Evolutionary conservation across 2,329 filamentous ascomycete genomes (phyloP), one percentile per base, ranked within the genome.

Genomic region (Cercospora citrullina): DNA sequence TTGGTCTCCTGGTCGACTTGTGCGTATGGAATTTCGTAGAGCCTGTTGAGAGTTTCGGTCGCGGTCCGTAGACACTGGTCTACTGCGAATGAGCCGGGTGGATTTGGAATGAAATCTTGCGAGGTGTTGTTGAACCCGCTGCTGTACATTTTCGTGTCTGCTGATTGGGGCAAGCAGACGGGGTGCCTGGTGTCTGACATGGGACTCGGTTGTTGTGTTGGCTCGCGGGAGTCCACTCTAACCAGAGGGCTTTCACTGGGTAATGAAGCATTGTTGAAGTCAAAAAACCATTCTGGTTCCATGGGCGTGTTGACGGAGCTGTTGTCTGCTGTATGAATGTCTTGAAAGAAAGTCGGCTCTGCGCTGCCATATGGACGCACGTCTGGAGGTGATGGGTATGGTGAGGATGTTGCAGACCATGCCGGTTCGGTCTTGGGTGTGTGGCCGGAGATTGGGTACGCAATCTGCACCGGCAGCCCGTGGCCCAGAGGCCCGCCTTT

Each of bases 221-320:
- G 57, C 14, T 61, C 57, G 10, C 58, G 64, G 21, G 68, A 66
- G 39, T 68, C 59, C 18, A 61, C 26, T 23, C 53, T 42, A 3
- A 21, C 26, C 31, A 31, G 14, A 12, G 58, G 42, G 23, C 28
- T 63, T 5, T 64, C 66, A 31, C 33, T 55, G 16, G 68, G 45
- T 6, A 68, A 63, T 31, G 65, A 64, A 9, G 68, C 67, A 26
- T 67, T 65, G 63, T 68, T 64, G 60, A 70, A 72, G 57, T 72
- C 70, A 28, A 70, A 70, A 60, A 72, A 68, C 70, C 70, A 72
- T 36, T 72, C 70, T 18, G 68, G 60, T 39, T 68, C 65, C 9
- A 60, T 31, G 28, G 68, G 67, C 12, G 68, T 64, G 30, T 30
- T 26, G 53, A 67, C 26, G 39, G 63, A 55, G 53, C 65, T 68